Evolutionary conservation across 2,329 filamentous ascomycete genomes (phyloP), one percentile per base, ranked within the genome.

Genomic region (Penicillium sp.): DNA sequence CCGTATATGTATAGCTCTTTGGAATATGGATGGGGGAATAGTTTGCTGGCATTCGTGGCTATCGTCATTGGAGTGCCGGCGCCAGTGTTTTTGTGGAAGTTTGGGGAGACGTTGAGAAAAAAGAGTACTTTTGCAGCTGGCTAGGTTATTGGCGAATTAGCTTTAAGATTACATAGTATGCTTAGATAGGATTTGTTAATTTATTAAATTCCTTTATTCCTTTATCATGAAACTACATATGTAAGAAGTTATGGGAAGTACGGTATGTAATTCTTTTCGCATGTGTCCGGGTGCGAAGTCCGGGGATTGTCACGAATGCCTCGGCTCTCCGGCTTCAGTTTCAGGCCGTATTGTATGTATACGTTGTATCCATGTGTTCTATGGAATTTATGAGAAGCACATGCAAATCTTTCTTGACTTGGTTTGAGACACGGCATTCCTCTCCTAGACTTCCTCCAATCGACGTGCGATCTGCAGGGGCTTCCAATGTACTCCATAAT

Each of bases 21-120:
- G 50, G 47, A 70, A 13, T 71, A 71, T 45, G 72, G 72, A 6
- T 76, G 74, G 74, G 74, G 74, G 7, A 76, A 74, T 57, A 75
- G 68, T 50, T 37, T 78, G 37, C 58, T 78, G 34, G 75, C 67
- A 5, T 76, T 76, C 49, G 52, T 77, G 31, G 68, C 68, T 1
- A 65, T 77, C 39, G 70, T 38, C 1, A 56, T 78, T 27, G 75
- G 75, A 0, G 55, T 80, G 23, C 77, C 79, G 2, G 79, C 79
- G 23, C 80, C 80, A 16, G 66, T 82, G 2, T 64, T 82, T 53
- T 60, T 83, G 51, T 82, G 79, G 80, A 76, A 66, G 46, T 82
- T 70, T 67, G 80, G 81, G 0, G 74, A 75, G 65, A 63, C 44
- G 46, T 56, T 83, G 65, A 70, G 80, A 59, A 72, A 60, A 55